phyloP scores from a whole-genome alignment of 1,139 yeast species.

The Meyerozyma smithsonii region DNA sequence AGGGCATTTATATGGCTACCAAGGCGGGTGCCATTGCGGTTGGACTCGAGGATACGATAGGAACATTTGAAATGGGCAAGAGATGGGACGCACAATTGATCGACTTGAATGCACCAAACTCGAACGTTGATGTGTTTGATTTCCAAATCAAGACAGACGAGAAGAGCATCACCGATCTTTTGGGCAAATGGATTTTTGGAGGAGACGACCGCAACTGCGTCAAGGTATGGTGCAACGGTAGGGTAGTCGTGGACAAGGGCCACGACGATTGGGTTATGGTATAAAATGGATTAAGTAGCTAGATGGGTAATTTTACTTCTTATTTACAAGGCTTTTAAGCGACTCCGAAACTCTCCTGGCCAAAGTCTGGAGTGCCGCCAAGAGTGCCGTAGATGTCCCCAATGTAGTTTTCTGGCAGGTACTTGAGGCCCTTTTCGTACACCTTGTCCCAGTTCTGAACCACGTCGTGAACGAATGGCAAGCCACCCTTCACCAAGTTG shows the following conservation, averaged over 20 bases:
- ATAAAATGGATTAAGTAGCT: no score
- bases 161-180: conserved; percentile 43
- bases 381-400: conserved; percentile 58
- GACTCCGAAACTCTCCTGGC: conserved; percentile 9
- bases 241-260: conserved; percentile 43
- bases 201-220: conserved; percentile 90
- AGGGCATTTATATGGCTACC: conserved; percentile 79
- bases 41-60: conserved; percentile 52
- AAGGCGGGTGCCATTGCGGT: conserved; percentile 86
- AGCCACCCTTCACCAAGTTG: conserved; percentile 53
- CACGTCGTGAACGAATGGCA: conserved; percentile 52
- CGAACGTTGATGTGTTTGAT: conserved; percentile 68
- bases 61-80: conserved; percentile 72
- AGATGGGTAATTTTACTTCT: not conserved
- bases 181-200: conserved; percentile 89
- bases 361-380: conserved; percentile 23
- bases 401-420: conserved; percentile 47
- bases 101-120: conserved; percentile 46
- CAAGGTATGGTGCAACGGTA: conserved; percentile 82
- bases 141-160: conserved; percentile 47
- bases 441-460: conserved; percentile 47
- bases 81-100: conserved; percentile 81
- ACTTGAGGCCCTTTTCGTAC: conserved; percentile 33
- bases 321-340: conserved; percentile 1
- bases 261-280: not conserved